These are phyloP conservation scores for Phytophthora citricola DNA, from an alignment of 352 stramenopile genomes.

Conservation along the genomic window DNA sequence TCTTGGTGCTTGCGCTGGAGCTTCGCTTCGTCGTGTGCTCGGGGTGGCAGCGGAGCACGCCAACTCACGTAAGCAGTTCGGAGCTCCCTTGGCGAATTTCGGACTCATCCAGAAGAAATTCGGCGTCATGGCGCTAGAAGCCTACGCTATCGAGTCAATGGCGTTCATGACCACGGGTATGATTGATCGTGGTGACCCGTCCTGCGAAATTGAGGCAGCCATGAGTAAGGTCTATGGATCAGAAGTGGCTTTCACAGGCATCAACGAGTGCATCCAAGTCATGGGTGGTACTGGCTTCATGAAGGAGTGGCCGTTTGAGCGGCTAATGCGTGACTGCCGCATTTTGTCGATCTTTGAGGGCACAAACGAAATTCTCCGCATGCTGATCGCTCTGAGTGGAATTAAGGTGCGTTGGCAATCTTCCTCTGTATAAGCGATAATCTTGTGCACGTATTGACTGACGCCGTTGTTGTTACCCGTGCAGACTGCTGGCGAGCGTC, in stretches of 20 bases:
- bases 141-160: constrained; percentile 90
- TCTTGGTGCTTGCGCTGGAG: constrained; percentile 76
- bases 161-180: constrained; percentile 91
- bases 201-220: constrained; percentile 87
- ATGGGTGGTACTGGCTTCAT: constrained; percentile 92
- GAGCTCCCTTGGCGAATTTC: constrained; percentile 73
- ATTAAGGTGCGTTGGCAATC: constrained; percentile 59
- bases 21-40: constrained; percentile 76
- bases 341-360: constrained; percentile 94
- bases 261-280: constrained; percentile 91
- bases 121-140: constrained; percentile 75
- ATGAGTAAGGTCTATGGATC: constrained; percentile 92
- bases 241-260: constrained; percentile 81
- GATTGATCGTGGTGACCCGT: constrained; percentile 87
- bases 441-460: constrained; percentile 6
- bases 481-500: constrained; percentile 80
- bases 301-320: constrained; percentile 93
- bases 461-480: constrained; percentile 5
- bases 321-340: constrained; percentile 91
- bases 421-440: constrained; percentile 3
- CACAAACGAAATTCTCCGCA: constrained; percentile 92
- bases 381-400: constrained; percentile 92
- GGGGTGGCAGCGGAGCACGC: constrained; percentile 72
- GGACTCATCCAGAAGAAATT: constrained; percentile 92
- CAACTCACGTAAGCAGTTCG: constrained; percentile 86